Percentiles rank a stretch among this genome's conserved stretches.
Evolutionary conservation across 2,329 filamentous ascomycete species (phyloP).

Genomic region (Botryotinia convoluta): DNA sequence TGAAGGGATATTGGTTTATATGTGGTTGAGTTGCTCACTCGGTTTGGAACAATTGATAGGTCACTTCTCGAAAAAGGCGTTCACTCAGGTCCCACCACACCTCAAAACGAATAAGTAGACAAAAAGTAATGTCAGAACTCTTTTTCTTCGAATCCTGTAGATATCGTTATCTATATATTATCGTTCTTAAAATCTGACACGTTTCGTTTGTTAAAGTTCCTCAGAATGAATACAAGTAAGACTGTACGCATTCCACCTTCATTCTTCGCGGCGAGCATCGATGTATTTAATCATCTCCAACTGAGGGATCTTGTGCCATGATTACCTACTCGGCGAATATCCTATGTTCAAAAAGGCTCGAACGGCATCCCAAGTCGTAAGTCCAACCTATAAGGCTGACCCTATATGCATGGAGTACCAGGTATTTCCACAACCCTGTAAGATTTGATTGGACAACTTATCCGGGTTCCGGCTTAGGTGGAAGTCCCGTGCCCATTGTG

Average conservation of each 20-base stretch:
- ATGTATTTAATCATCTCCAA: background rate
- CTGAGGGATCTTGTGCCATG: slow-evolving; percentile 16
- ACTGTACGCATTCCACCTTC: background rate
- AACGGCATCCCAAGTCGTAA: slow-evolving; percentile 8
- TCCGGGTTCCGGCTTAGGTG: slow-evolving; percentile 9
- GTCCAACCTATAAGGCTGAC: slow-evolving; percentile 14
- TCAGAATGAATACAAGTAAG: background rate
- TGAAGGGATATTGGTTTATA: background rate
- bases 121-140: background rate
- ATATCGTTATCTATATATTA: background rate
- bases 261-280: background rate
- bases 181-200: background rate
- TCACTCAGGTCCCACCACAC: background rate
- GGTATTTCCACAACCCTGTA: background rate
- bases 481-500: background rate
- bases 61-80: background rate
- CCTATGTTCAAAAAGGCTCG: background rate
- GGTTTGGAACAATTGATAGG: background rate
- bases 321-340: slow-evolving; percentile 16
- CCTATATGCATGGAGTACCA: slow-evolving; percentile 7
- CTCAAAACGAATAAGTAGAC: background rate
- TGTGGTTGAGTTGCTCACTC: background rate
- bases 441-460: background rate
- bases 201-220: background rate
- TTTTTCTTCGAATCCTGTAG: background rate